Evolutionary conservation across 441 rosid genomes (phyloP).

Genomic region (Sinapis alba): DNA sequence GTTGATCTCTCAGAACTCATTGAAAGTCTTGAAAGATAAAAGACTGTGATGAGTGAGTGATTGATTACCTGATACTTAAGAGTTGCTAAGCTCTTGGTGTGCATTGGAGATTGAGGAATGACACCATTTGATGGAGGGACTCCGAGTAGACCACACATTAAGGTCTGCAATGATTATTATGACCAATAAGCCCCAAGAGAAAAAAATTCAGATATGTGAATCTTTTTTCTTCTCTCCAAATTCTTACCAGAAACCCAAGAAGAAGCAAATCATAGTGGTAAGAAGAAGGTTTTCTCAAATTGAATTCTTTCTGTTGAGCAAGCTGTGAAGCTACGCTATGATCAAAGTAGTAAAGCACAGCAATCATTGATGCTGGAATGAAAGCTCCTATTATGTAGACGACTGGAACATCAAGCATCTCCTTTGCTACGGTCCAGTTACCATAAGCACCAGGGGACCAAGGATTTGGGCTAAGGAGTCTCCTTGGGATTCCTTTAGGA

Average conservation of each 20-base stretch:
- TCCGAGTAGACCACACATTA: constrained; percentile 86
- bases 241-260: constrained; percentile 76
- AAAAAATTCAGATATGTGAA: not conserved
- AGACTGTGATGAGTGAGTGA: not conserved
- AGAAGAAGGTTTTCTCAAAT: constrained; percentile 85
- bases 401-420: constrained; percentile 79
- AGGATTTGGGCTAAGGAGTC: constrained; percentile 94
- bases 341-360: constrained; percentile 93
- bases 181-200: not conserved
- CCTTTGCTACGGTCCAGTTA: constrained; percentile 91
- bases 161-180: constrained; percentile 51
- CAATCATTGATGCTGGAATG: constrained; percentile 94
- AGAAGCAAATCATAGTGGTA: constrained; percentile 92
- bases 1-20: constrained; percentile 1
- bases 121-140: constrained; percentile 95
- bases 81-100: constrained; percentile 92
- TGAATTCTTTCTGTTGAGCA: constrained; percentile 92
- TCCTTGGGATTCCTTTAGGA: constrained; percentile 86
- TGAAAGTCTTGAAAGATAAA: not conserved
- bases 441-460: constrained; percentile 97
- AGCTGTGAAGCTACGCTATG: constrained; percentile 98
- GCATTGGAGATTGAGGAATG: constrained; percentile 98
- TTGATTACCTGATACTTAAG: constrained; percentile 77
- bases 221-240: not conserved
- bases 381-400: constrained; percentile 88